These are phyloP conservation scores for Chaetomium sp. DNA, from an alignment of 2,329 filamentous ascomycete species.

Conservation along the genomic window DNA sequence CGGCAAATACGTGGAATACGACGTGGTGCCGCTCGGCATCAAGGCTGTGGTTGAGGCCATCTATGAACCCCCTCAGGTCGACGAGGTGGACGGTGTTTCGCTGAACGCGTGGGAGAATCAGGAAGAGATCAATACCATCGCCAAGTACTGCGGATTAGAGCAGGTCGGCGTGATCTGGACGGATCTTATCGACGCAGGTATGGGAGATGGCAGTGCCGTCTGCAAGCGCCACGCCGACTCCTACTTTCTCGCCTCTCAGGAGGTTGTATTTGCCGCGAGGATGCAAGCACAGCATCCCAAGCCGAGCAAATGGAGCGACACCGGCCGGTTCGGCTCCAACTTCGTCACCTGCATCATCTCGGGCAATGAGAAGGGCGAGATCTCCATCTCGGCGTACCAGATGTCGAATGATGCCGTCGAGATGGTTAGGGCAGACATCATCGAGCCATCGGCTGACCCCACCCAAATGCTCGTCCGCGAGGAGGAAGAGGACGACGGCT, in stretches of 20 bases:
- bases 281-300: conserved; percentile 88
- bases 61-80: conserved; percentile 90
- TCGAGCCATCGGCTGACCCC: conserved; percentile 93
- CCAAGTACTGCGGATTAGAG: conserved; percentile 79
- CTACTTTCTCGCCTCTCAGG: conserved; percentile 89
- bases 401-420: conserved; percentile 94
- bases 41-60: conserved; percentile 97
- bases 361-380: conserved; percentile 87
- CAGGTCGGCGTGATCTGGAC: conserved; percentile 94
- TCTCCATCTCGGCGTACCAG: conserved; percentile 88
- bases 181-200: conserved; percentile 80
- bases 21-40: conserved; percentile 87
- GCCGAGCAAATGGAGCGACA: conserved; percentile 94
- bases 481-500: conserved; percentile 81
- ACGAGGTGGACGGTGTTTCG: conserved; percentile 86
- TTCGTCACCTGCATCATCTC: conserved; percentile 96
- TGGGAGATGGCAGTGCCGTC: conserved; percentile 79
- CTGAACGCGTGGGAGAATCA: conserved; percentile 84
- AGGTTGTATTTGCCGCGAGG: conserved; percentile 85
- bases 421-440: conserved; percentile 92
- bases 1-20: conserved; percentile 86
- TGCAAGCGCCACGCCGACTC: conserved; percentile 97
- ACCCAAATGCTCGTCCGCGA: conserved; percentile 91
- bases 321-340: conserved; percentile 88
- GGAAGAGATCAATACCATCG: conserved; percentile 76